These are phyloP conservation scores for Setaria viridis DNA, from an alignment of 202 grass and related monocot genomes.

Conservation along the genomic window DNA sequence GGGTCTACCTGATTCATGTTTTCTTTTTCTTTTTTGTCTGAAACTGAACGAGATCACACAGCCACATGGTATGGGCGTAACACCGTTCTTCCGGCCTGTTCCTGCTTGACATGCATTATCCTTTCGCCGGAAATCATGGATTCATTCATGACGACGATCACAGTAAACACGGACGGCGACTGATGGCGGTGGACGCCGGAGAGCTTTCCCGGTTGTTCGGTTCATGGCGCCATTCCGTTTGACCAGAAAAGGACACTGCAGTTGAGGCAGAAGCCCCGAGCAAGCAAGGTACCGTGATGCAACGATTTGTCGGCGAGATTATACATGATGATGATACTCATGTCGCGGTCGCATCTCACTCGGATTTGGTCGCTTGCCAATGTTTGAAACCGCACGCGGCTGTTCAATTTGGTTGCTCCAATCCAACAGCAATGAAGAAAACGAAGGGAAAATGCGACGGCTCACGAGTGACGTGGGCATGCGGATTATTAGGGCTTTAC, in stretches of 20 bases:
- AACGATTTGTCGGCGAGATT: constrained; percentile 19
- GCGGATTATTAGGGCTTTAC: constrained; percentile 13
- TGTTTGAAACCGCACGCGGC: constrained; percentile 7
- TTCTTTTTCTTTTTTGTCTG: not conserved
- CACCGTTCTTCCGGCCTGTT: not conserved
- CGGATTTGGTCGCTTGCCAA: constrained; percentile 11
- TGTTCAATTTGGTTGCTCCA: not conserved
- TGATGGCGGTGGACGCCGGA: not conserved
- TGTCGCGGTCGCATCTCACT: constrained; percentile 20
- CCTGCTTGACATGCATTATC: not conserved
- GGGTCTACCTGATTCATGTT: not conserved
- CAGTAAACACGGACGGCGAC: not conserved
- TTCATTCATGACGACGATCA: not conserved
- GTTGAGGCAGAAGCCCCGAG: not conserved
- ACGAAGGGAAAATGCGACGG: not conserved
- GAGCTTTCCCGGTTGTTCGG: not conserved
- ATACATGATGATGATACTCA: not conserved
- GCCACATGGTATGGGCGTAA: not conserved
- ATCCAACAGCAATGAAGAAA: not conserved
- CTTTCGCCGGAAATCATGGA: constrained; percentile 16
- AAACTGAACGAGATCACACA: not conserved
- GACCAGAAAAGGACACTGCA: not conserved
- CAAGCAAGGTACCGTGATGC: not conserved
- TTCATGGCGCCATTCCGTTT: not conserved
- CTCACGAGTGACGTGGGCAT: not conserved